Evolutionary conservation across 805 yeast genomes (phyloP).

Genomic region (Grigorovia transvaalensis): DNA sequence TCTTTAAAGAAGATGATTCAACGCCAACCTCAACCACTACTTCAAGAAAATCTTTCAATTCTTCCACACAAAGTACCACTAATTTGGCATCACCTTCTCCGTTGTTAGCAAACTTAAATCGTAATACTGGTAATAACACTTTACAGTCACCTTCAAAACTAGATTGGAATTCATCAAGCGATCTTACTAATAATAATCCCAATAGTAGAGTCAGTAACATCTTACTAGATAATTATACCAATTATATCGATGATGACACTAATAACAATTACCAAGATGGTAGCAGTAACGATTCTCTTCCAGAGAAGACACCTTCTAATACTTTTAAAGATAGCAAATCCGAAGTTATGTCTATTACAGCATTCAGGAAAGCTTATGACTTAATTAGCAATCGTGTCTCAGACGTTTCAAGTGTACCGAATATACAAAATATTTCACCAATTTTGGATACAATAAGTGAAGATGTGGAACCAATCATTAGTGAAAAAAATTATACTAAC

Average conservation of each 20-base stretch:
- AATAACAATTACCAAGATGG: background rate
- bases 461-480: background rate
- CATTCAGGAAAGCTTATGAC: background rate
- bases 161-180: background rate
- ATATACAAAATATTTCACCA: background rate
- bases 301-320: background rate
- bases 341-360: background rate
- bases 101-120: background rate
- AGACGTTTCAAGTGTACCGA: background rate
- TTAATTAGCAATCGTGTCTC: background rate
- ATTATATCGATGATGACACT: background rate
- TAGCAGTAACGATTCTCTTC: too few relatives aligned
- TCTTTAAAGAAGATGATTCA: slow-evolving; percentile 44
- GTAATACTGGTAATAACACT: background rate
- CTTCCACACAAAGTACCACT: slow-evolving; percentile 1
- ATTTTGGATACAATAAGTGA: background rate
- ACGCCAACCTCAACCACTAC: background rate
- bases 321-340: background rate
- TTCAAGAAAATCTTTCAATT: background rate
- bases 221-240: background rate
- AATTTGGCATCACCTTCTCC: background rate
- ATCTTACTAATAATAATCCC: background rate
- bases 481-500: slow-evolving; percentile 1
- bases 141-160: background rate
- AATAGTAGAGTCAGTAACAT: background rate